These are phyloP conservation scores for Neonectria coccinea DNA, from an alignment of 2,329 filamentous ascomycete genomes.

Conservation along the genomic window DNA sequence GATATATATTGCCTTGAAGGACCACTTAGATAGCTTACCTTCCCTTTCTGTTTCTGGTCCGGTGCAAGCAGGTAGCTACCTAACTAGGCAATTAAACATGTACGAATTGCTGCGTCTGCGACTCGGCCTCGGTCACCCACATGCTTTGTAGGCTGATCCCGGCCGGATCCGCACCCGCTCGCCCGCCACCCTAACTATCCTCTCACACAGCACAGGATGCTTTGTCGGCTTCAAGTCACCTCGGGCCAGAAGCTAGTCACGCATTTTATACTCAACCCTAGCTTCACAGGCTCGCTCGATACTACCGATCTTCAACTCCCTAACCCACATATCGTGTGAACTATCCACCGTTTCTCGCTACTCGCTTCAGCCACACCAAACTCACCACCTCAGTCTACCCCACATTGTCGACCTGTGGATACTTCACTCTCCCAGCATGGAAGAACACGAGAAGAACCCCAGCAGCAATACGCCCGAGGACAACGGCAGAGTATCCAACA, in stretches of 20 bases:
- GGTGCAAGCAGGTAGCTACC: constrained; percentile 7
- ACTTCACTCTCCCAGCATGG: constrained; percentile 9
- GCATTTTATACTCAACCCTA: constrained; percentile 3
- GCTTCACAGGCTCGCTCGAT: background rate
- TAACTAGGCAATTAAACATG: constrained; percentile 13
- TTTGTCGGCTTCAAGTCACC: constrained; percentile 2
- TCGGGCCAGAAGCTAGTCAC: constrained; percentile 10
- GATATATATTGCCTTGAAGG: background rate
- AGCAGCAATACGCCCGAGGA: constrained; percentile 8
- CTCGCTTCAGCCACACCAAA: constrained; percentile 7
- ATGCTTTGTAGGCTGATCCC: constrained; percentile 28
- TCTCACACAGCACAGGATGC: constrained; percentile 1
- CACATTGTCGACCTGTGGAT: constrained; percentile 8
- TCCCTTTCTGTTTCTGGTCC: background rate
- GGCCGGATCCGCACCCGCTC: constrained; percentile 43
- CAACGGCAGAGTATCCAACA: constrained; percentile 10
- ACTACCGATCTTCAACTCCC: background rate
- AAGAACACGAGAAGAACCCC: constrained; percentile 31
- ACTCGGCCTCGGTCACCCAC: constrained; percentile 32
- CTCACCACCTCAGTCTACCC: constrained; percentile 8
- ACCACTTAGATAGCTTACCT: background rate
- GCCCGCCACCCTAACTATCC: constrained; percentile 28
- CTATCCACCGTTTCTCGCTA: background rate
- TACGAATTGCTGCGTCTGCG: constrained; percentile 17
- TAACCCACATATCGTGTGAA: background rate